Evolutionary conservation across 345 rosid genomes (phyloP).

Genomic region (Aquilaria sinensis): DNA sequence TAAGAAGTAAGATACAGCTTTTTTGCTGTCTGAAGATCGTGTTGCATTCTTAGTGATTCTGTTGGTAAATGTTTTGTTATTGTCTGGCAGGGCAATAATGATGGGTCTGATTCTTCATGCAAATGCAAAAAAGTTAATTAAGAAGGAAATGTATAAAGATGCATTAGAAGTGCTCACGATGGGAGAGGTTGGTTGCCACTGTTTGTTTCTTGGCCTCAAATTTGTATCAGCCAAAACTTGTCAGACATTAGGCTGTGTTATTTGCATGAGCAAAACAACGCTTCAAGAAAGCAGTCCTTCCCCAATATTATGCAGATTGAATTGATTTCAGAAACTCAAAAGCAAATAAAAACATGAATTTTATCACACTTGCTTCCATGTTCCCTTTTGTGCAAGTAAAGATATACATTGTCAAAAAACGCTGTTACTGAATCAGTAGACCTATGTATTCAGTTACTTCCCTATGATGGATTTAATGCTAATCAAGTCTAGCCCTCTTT

Average conservation of each 20-base stretch:
- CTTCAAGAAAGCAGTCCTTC: too few species aligned
- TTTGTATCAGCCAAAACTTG: too few species aligned
- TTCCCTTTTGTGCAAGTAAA: not conserved
- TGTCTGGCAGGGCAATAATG: constrained; percentile 63
- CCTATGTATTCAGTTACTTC: too few species aligned
- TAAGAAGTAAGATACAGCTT: constrained; percentile 40
- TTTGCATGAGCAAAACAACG: too few species aligned
- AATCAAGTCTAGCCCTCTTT: constrained; percentile 8
- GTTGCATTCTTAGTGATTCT: not conserved
- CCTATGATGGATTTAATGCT: not conserved
- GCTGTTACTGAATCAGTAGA: too few species aligned
- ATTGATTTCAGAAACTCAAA: too few species aligned
- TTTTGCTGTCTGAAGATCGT: not conserved
- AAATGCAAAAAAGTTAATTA: constrained; percentile 62
- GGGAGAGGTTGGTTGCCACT: constrained; percentile 68
- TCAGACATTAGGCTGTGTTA: too few species aligned
- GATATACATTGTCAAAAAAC: not conserved
- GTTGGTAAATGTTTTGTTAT: constrained; percentile 6
- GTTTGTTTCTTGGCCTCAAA: too few species aligned
- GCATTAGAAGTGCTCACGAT: constrained; percentile 85
- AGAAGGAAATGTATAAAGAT: constrained; percentile 53
- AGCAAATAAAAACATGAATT: too few species aligned
- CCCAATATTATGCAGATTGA: too few species aligned
- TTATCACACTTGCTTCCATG: not conserved
- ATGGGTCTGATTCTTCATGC: constrained; percentile 93